Base-by-base conservation (phyloP, 768 basidiomycete genomes). In the Xerocomellus amylosporus region DNA sequence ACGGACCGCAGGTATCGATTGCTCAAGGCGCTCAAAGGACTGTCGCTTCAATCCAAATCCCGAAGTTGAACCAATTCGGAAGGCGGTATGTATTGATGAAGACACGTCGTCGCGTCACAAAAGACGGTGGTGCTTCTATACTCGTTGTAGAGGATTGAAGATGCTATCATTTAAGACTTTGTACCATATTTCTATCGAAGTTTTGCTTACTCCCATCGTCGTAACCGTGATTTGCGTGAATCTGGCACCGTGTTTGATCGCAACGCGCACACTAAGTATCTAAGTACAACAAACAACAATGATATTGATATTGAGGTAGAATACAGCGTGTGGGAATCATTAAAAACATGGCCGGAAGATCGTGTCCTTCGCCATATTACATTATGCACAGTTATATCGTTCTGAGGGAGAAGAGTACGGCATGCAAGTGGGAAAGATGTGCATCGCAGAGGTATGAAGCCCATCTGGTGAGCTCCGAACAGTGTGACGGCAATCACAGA, bases 61-160 rank as follows among this genome's bases (percentile, higher is more conserved):
- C 69, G 0, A 67, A 65, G 38, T 62, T 82, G 30, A 70, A 69
- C 20, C 78, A 77, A 12, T 79, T 86, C 47, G 84, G 86, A 4
- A 77, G 87, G 13, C 71, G 80, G 0, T 85, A 83, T 51, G 55
- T 87, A 13, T 52, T 86, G 20, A 74, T 86, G 64, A 85, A 85
- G 65, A 86, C 84, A 0, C 73, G 87, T 26, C 76, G 74, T 43
- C 73, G 87, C 14, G 73, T 88, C 26, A 88, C 87, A 0, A 67
- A 67, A 10, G 86, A 88, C 60, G 86, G 87, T 15, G 86, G 86
- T 17, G 80, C 80, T 0, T 87, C 86, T 0, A 64, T 85, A 30
- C 75, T 85, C 34, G 74, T 67, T 2, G 56, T 69, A 46, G 65
- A 62, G 15, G 49, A 61, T 33, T 65, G 47, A 54, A 30, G 17